Evolutionary conservation across 2,329 filamentous ascomycete species (phyloP).

Genomic region (Chrysoporthe cubensis): DNA sequence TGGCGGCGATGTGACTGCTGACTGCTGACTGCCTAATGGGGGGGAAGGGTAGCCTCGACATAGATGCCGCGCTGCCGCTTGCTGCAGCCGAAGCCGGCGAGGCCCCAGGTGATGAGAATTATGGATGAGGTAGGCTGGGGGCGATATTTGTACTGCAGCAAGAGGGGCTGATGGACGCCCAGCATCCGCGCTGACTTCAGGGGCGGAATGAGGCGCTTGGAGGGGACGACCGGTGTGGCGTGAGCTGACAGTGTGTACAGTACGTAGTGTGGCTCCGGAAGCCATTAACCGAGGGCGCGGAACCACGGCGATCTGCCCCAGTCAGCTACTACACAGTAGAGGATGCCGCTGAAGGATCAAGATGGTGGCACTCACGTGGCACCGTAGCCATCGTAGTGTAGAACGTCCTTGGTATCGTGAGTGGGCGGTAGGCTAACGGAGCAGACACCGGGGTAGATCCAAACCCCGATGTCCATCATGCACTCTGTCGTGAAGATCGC

Average conservation of each 20-base stretch:
- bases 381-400: background rate
- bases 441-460: background rate
- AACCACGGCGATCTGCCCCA: background rate
- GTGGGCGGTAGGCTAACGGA: background rate
- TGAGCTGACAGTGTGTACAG: background rate
- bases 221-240: background rate
- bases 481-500: background rate
- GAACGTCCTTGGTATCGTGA: background rate
- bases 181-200: slow-evolving; percentile 18
- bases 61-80: background rate
- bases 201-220: slow-evolving; percentile 9
- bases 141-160: background rate
- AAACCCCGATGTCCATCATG: background rate
- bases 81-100: background rate
- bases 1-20: background rate
- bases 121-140: background rate
- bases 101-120: background rate
- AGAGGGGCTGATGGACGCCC: background rate
- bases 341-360: background rate
- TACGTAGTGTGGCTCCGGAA: background rate
- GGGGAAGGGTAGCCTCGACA: background rate
- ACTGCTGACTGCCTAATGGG: background rate
- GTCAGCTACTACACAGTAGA: background rate
- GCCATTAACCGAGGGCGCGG: background rate
- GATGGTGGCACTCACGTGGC: background rate